These are phyloP conservation scores for Erysimum cheiranthoides DNA, from an alignment of 345 rosid species.

Conservation along the genomic window DNA sequence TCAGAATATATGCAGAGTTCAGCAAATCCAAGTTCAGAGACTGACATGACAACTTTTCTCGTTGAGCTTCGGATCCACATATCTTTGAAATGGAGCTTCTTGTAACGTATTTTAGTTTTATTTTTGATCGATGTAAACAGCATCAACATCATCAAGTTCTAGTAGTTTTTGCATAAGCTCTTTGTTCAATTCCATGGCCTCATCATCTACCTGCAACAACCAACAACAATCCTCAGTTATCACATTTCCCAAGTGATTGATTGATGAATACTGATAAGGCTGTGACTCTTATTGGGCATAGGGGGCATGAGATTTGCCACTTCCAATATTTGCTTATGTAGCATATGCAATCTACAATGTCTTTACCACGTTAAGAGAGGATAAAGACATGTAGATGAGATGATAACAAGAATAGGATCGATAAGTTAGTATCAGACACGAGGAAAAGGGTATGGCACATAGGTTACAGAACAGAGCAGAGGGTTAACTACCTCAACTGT, in stretches of 20 bases:
- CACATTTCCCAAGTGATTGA: slow-evolving; percentile 4
- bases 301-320: slow-evolving; percentile 1
- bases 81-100: slow-evolving; percentile 21
- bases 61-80: not conserved
- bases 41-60: slow-evolving; percentile 5
- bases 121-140: slow-evolving; percentile 86
- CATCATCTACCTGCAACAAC: slow-evolving; percentile 82
- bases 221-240: slow-evolving; percentile 14
- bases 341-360: slow-evolving; percentile 17
- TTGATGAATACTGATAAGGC: slow-evolving; percentile 7
- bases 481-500: slow-evolving; percentile 70
- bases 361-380: slow-evolving; percentile 1
- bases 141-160: slow-evolving; percentile 91
- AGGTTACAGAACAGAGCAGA: not conserved
- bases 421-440: not conserved
- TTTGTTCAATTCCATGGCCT: slow-evolving; percentile 88
- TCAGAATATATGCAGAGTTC: slow-evolving; percentile 35
- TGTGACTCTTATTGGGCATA: slow-evolving; percentile 4
- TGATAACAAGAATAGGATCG: not conserved
- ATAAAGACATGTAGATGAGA: not conserved
- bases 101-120: slow-evolving; percentile 39
- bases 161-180: slow-evolving; percentile 80
- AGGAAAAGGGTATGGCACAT: not conserved
- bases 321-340: not conserved
- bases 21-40: slow-evolving; percentile 13